phyloP scores from a whole-genome alignment of 495 filamentous ascomycete genomes.

The Massariosphaeria phaeospora region DNA sequence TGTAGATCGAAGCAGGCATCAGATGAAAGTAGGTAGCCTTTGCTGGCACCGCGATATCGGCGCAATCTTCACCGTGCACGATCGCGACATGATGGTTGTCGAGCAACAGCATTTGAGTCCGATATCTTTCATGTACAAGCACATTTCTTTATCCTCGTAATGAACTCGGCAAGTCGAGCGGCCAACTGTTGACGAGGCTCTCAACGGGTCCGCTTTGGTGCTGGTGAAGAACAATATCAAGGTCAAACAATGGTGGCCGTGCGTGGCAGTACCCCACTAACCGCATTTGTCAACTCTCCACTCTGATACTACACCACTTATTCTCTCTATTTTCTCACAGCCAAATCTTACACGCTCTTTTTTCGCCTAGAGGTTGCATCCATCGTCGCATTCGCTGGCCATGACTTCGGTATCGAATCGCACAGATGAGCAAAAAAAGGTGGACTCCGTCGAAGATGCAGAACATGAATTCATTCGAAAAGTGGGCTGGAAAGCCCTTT shows the following conservation, averaged over 20 bases:
- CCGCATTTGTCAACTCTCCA: background rate
- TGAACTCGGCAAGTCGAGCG: background rate
- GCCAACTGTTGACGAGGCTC: background rate
- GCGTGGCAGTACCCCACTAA: background rate
- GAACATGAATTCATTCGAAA: constrained; percentile 31
- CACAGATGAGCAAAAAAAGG: constrained; percentile 25
- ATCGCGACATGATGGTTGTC: too few relatives aligned
- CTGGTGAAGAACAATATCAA: constrained; percentile 31
- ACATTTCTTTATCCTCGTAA: too few relatives aligned
- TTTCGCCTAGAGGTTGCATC: constrained; percentile 2
- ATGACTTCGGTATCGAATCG: constrained; percentile 21
- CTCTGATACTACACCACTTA: background rate
- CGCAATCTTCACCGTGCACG: too few relatives aligned
- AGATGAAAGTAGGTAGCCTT: too few relatives aligned
- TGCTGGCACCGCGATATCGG: too few relatives aligned
- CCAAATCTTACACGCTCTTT: background rate
- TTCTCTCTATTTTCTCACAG: background rate
- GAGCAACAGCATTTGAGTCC: too few relatives aligned
- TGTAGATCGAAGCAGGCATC: too few relatives aligned
- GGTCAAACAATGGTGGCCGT: constrained; percentile 16
- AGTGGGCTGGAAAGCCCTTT: constrained; percentile 51
- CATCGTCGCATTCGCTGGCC: background rate
- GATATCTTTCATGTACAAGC: too few relatives aligned
- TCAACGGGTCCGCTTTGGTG: background rate
- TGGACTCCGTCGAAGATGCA: constrained; percentile 16